Base-by-base conservation (phyloP, 768 basidiomycete species). In the Lentinula aciculospora region DNA sequence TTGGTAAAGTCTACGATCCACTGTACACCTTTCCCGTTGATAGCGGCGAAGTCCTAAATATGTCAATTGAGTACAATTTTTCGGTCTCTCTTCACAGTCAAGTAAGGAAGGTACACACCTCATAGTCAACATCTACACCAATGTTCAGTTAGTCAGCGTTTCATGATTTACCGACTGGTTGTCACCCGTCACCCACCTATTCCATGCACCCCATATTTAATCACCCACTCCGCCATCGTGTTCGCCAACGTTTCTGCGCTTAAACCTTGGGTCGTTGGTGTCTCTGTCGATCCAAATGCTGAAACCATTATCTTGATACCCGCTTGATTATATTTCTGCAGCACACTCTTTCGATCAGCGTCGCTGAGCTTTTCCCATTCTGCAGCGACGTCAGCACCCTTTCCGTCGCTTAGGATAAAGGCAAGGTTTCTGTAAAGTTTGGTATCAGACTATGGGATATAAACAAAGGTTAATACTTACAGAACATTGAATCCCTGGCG, bases 271-370 rank as follows among this genome's bases (percentile, higher is more conserved):
- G 74, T 8, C 8, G 79, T 81, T 2, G 80, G 80, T 6, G 68
- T 59, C 48, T 77, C 74, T 3, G 70, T 66, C 21, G 77, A 73
- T 4, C 78, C 77, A 58, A 83, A 83, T 2, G 69, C 75, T 40
- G 79, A 77, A 4, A 83, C 81, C 58, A 83, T 73, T 46, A 83
- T 60, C 25, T 77, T 76, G 65, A 82, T 81, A 10, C 81, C 81
- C 3, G 80, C 79, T 0, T 74, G 69, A 27, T 71, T 69, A 61
- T 82, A 83, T 54, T 75, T 71, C 1, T 71, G 56, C 57, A 77
- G 62, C 61, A 74, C 70, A n/a, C 70, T 40, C 8, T 70, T 51
- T 27, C 79, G 74, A 27, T 76, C 63, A 10, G 56, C 59, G 4
- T 67, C 67, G 0, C 70, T 64, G 4, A 80, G 66, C 23, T 57